phyloP scores from a whole-genome alignment of 306 rosid genomes.

The Quercus wislizeni region DNA sequence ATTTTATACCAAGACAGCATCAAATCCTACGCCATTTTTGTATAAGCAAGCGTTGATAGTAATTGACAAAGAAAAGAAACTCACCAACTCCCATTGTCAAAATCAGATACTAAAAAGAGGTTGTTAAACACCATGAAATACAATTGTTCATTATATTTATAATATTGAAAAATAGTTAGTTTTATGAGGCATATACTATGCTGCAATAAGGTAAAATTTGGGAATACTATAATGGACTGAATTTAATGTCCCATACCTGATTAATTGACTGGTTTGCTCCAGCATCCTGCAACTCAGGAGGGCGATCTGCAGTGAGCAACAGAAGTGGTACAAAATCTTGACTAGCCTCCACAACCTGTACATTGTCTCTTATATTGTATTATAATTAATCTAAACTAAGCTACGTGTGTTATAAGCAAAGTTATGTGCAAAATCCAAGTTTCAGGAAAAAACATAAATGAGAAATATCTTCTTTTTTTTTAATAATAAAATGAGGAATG shows the following conservation, averaged over 20 bases:
- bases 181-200: not conserved
- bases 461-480: not conserved
- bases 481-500: not conserved
- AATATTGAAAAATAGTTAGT: not conserved
- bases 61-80: not conserved
- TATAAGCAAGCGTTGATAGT: not conserved
- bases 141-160: not conserved
- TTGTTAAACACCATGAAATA: not conserved
- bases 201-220: not conserved
- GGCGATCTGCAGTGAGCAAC: constrained; percentile 95
- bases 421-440: constrained; percentile 11
- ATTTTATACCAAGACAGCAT: not conserved
- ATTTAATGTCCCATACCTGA: constrained; percentile 51
- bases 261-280: constrained; percentile 93
- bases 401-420: constrained; percentile 8
- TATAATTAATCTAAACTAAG: constrained; percentile 12
- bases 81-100: not conserved
- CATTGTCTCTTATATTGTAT: constrained; percentile 2
- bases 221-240: not conserved
- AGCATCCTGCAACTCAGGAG: constrained; percentile 73
- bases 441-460: not conserved
- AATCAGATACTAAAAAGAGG: not conserved
- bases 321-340: constrained; percentile 90
- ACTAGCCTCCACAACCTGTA: constrained; percentile 94
- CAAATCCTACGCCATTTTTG: not conserved